Evolutionary conservation across 148 eudicot species (phyloP), one percentile per base, ranked within the genome.

Genomic region (Vaccinium darrowii): DNA sequence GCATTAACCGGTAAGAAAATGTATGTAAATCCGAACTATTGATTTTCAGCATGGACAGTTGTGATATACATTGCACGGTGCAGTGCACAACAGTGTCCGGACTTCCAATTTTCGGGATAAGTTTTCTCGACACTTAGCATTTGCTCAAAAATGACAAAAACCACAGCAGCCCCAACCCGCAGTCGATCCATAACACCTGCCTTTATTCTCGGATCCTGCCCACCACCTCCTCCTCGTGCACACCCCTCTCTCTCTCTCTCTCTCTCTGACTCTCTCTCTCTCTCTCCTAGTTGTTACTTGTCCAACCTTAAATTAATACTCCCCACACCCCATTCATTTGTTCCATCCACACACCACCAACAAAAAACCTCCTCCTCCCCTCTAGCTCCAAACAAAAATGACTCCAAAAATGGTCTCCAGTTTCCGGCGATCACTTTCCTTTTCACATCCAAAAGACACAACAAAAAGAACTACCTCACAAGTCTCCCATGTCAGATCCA

Each of bases 381-480:
- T 43, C 5, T 43, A 43, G 6, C 47, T 43, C 3, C 36, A 33
- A 33, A 33, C 36, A 33, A 33, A 4, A 14, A 79, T 84, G 85
- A 62, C 88, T 73, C 79, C 88, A 39, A 87, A 89, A 87, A 86
- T 90, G 87, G 94, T 91, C 65, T 88, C 92, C 51, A 88, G 87
- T 82, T 96, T 89, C 82, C 89, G 94, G 2, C 90, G 98, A 14
- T 94, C 98, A 0, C 93, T 94, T 76, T 94, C 98, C 49, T 96
- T 93, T 80, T 93, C 98, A 9, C 87, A 93, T 91, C 50, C 86
- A 0, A 39, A 88, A 4, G 88, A 88, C 15, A 8, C 76, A 10
- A 65, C 23, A 10, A 23, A 87, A 67, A 75, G 6, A 43, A 5
- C 6, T 0, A 5, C 47, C 14, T 76, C 86, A 79, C 98, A 33